phyloP scores from a whole-genome alignment of 2,329 filamentous ascomycete genomes.

The Talaromyces sp. region DNA sequence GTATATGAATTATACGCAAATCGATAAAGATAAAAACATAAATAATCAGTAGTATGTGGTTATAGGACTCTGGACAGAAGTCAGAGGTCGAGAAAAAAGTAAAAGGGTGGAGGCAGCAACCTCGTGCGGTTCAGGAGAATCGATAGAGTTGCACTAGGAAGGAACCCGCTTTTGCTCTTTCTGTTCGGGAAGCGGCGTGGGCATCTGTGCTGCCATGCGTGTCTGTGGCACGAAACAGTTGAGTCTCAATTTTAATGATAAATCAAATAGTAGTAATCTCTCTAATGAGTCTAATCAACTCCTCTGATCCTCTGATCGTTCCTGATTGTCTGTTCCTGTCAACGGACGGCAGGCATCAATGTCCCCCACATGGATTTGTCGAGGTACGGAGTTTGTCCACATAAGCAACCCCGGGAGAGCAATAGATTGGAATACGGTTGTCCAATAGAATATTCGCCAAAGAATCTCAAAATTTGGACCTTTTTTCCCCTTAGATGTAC shows the following conservation, averaged over 20 bases:
- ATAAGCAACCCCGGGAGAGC: no score
- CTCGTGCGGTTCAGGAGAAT: slow-evolving; percentile 9
- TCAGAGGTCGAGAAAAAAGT: background rate
- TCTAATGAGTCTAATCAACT: no score
- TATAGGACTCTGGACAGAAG: background rate
- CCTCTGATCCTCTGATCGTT: no score
- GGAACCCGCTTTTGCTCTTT: background rate
- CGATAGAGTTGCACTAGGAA: background rate
- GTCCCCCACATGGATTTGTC: no score
- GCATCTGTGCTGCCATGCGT: background rate
- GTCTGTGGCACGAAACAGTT: background rate
- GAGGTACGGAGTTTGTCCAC: no score
- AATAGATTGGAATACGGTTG: no score
- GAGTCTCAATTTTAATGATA: no score
- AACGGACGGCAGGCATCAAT: no score
- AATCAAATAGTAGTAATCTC: no score
- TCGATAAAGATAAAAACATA: background rate
- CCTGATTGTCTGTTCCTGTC: no score
- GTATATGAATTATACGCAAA: background rate
- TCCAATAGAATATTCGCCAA: background rate
- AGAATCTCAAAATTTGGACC: background rate
- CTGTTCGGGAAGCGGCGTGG: background rate
- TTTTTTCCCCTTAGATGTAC: background rate
- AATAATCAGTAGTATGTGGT: background rate
- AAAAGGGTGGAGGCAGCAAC: background rate